A percentile compares a stretch with the other conserved stretches of the same genome.
These are phyloP conservation scores for Haplosporangium gracile DNA, from an alignment of 192 early-diverging fungal genomes.

Conservation along the genomic window DNA sequence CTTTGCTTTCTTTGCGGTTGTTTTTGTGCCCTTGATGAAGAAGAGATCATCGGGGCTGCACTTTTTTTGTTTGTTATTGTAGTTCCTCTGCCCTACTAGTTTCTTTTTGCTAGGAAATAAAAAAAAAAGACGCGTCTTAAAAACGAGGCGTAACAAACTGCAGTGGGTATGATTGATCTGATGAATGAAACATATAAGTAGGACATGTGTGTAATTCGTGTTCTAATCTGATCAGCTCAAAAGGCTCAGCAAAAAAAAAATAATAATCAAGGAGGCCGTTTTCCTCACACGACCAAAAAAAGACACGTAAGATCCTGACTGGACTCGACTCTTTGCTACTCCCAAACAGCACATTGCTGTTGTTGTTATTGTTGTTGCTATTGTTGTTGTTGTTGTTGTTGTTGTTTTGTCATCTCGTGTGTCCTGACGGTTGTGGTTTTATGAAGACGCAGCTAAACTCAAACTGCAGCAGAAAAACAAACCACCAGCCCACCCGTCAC, in stretches of 20 bases:
- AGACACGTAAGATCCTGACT: too few species aligned
- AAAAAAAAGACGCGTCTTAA: too few species aligned
- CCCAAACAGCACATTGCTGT: background rate
- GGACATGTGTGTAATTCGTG: too few species aligned
- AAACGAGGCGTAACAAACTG: too few species aligned
- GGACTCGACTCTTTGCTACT: too few species aligned
- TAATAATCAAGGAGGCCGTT: too few species aligned
- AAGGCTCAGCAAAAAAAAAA: too few species aligned
- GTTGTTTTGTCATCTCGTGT: background rate
- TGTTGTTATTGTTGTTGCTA: background rate
- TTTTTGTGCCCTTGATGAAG: background rate
- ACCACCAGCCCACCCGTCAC: background rate
- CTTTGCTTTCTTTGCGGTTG: background rate
- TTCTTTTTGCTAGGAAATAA: too few species aligned
- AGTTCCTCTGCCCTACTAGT: background rate
- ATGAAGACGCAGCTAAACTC: background rate
- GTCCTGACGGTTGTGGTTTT: background rate
- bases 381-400: background rate
- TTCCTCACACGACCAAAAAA: too few species aligned
- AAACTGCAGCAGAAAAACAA: background rate
- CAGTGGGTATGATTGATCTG: too few species aligned
- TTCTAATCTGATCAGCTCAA: too few species aligned
- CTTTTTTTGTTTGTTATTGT: background rate
- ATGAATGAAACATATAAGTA: too few species aligned
- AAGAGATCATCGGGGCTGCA: background rate